Evolutionary conservation across 73 alveolate genomes (phyloP), one percentile per base, ranked within the genome.

Genomic region (Tetrahymena malaccensis): DNA sequence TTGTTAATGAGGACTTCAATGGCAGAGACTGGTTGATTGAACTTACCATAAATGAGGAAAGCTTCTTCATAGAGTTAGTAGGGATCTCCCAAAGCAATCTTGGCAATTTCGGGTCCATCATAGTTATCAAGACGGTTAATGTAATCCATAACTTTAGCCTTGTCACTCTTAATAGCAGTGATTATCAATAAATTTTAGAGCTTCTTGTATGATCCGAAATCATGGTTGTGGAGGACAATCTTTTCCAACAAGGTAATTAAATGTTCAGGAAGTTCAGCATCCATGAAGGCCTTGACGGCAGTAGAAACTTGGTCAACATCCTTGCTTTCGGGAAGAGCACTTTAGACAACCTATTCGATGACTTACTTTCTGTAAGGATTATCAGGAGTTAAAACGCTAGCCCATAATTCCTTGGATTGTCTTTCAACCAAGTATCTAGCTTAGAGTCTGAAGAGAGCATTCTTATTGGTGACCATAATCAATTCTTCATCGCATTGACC

Each of bases 401-500:
- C 99, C 99, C 99, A 99, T 93, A 99, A 98, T 85, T 98, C 99
- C 96, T 98, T 98, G 96, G 98, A 97, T 96, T 99, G 98, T 43
- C 99, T 97, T 98, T 99, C 99, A 84, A 99, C 99, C 85, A 99
- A 97, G 97, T 99, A 99, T 97, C 99, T 98, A 85, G 97, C 99
- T 98, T 99, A 99, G 93, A 99, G 98, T 96, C 99, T 97, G 99
- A 97, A 99, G 98, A 99, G 98, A 93, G 98, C 99, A 96, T 99
- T 98, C 95, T 98, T 98, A 98, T 99, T 99, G 94, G 99, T 99
- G 83, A 99, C 98, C 94, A 98, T 99, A 83, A 99, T 99, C 85
- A 99, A 98, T 97, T 99, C 99, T 93, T 98, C 98, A 97, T 99
- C 99, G 96, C 99, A 99, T 96, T 98, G 94, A 83, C 99, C 99